These are phyloP conservation scores for Cunninghamia lanceolata DNA, from an alignment of 75 land plant genomes.

Conservation along the genomic window DNA sequence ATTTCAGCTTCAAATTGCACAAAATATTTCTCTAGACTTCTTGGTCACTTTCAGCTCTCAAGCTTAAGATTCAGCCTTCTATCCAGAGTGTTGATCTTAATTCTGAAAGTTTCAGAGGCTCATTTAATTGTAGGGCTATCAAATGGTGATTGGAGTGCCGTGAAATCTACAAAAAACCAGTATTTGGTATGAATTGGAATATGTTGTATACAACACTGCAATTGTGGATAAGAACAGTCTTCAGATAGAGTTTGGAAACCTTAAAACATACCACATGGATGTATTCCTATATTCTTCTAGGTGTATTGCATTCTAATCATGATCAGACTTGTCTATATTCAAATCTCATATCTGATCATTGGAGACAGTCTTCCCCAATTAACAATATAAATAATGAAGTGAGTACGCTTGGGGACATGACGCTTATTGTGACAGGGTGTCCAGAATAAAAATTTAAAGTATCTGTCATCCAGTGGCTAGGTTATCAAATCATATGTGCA, in stretches of 20 bases:
- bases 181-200: conserved; percentile 76
- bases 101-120: conserved; percentile 26
- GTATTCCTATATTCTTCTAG: conserved; percentile 53
- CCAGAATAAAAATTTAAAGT: conserved; percentile 42
- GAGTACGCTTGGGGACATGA: conserved; percentile 33
- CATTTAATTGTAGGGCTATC: conserved; percentile 60
- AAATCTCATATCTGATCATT: background rate
- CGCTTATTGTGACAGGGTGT: conserved; percentile 25
- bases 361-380: background rate
- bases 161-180: conserved; percentile 49
- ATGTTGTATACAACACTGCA: no score
- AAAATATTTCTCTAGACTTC: no score
- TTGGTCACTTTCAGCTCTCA: no score
- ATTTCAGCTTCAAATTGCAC: no score
- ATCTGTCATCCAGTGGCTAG: conserved; percentile 50
- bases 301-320: conserved; percentile 34
- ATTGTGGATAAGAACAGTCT: no score
- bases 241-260: no score
- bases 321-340: conserved; percentile 4
- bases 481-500: conserved; percentile 26
- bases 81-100: conserved; percentile 55
- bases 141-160: conserved; percentile 63
- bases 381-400: background rate
- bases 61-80: conserved; percentile 57
- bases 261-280: conserved; percentile 70